phyloP scores from a whole-genome alignment of 192 early-diverging fungal species.

The Tieghemiomyces parasiticus region DNA sequence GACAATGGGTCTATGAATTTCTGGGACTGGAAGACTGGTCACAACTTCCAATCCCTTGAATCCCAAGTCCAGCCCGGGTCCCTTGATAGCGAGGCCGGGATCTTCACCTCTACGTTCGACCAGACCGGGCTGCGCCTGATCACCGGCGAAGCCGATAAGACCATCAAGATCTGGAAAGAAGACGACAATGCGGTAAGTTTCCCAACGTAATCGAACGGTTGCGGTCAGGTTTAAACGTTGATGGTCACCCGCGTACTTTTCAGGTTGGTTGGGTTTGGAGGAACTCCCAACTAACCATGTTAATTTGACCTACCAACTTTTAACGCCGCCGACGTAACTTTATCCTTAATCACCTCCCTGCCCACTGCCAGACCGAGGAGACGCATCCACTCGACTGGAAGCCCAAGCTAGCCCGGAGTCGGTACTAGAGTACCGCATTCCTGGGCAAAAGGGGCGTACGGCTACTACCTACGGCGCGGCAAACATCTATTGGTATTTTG shows the following conservation, averaged over 20 bases:
- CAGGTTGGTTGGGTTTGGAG: background rate
- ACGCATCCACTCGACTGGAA: conserved; percentile 26
- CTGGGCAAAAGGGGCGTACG: too few species aligned
- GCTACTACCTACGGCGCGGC: too few species aligned
- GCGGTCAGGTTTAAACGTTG: background rate
- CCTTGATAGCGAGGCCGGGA: conserved; percentile 85
- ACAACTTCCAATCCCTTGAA: conserved; percentile 85
- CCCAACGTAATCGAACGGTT: too few species aligned
- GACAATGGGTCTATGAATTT: conserved; percentile 96
- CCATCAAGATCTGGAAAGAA: conserved; percentile 76
- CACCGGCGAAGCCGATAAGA: conserved; percentile 98
- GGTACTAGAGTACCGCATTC: too few species aligned
- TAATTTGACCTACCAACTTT: conserved; percentile 8
- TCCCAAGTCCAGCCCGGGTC: conserved; percentile 90
- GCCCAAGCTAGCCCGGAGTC: conserved; percentile 20
- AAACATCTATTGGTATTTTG: too few species aligned
- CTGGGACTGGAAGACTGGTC: conserved; percentile 92
- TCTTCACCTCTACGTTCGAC: conserved; percentile 94
- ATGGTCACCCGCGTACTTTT: background rate
- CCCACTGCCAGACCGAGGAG: conserved; percentile 22
- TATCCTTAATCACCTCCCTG: background rate
- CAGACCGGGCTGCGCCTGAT: conserved; percentile 85
- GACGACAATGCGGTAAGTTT: conserved; percentile 15
- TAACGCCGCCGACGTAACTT: too few species aligned
- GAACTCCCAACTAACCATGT: background rate